Percentiles rank a stretch among this genome's conserved stretches.
Conservation (phyloP, 2,329 filamentous ascomycete genomes). For the Mycosphaerella arachidis region DNA sequence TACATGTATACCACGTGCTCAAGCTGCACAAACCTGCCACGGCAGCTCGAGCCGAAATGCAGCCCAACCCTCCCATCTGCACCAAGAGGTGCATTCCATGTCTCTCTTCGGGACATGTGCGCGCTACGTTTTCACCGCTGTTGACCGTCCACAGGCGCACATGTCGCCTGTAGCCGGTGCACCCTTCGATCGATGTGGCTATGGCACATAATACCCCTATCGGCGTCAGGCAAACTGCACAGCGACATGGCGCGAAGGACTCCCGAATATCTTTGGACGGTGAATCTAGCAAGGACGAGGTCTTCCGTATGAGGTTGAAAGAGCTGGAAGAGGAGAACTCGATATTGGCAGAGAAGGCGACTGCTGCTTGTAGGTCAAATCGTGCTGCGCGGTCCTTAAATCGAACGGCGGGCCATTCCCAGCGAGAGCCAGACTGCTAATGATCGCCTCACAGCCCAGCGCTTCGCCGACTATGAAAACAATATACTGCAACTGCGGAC, state of each 20-base stretch:
- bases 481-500: slow-evolving; percentile 60
- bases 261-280: slow-evolving; percentile 47
- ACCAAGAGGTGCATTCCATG: neutral
- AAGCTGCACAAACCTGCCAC: neutral
- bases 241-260: slow-evolving; percentile 37
- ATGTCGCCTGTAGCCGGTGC: slow-evolving; percentile 9
- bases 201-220: slow-evolving; percentile 26
- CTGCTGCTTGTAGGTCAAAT: slow-evolving; percentile 51
- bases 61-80: neutral
- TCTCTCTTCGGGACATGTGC: neutral
- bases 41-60: neutral
- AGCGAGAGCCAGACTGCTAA: neutral
- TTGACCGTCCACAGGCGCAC: slow-evolving; percentile 6
- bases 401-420: neutral
- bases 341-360: slow-evolving; percentile 66
- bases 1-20: neutral
- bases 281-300: slow-evolving; percentile 39
- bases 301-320: slow-evolving; percentile 38
- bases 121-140: neutral
- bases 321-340: slow-evolving; percentile 69
- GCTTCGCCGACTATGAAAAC: slow-evolving; percentile 72
- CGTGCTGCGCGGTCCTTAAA: neutral
- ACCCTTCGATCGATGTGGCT: slow-evolving; percentile 3
- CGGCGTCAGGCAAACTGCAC: slow-evolving; percentile 21
- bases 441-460: slow-evolving; percentile 33